Conservation (phyloP, 345 rosid genomes). For the Cardamine resedifolia region DNA sequence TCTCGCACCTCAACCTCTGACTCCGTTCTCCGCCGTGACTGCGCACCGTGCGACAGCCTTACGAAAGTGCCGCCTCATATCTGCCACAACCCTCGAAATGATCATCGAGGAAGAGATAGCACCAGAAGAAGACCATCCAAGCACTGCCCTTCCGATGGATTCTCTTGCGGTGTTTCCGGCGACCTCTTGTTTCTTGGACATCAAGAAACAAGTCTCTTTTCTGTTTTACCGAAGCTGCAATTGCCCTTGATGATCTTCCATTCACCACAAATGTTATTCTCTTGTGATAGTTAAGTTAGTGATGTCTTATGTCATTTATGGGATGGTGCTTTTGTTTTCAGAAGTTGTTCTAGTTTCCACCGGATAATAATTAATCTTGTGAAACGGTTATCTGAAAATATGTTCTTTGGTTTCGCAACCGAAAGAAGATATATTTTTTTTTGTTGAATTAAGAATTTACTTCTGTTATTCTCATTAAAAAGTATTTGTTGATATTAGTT, state of each 20-base stretch:
- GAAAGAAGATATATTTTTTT: not conserved
- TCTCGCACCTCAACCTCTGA: conserved; percentile 1
- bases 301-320: not conserved
- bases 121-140: conserved; percentile 1
- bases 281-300: conserved; percentile 4
- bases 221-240: conserved; percentile 25
- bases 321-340: conserved; percentile 15
- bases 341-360: conserved; percentile 7
- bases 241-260: conserved; percentile 23
- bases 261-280: not conserved
- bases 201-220: conserved; percentile 32
- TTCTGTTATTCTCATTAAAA: not conserved
- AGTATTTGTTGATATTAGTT: not conserved
- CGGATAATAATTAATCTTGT: conserved; percentile 28
- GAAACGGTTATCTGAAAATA: not conserved
- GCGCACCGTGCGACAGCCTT: conserved; percentile 18
- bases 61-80: conserved; percentile 24
- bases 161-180: conserved; percentile 15
- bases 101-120: conserved; percentile 30
- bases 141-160: not conserved
- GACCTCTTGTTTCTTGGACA: conserved; percentile 24
- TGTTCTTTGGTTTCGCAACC: conserved; percentile 18
- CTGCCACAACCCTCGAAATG: conserved; percentile 31
- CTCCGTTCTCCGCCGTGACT: conserved; percentile 30
- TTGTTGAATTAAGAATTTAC: not conserved